Evolutionary conservation across 352 stramenopile genomes (phyloP).

Genomic region (Globisporangium paroecandrum): DNA sequence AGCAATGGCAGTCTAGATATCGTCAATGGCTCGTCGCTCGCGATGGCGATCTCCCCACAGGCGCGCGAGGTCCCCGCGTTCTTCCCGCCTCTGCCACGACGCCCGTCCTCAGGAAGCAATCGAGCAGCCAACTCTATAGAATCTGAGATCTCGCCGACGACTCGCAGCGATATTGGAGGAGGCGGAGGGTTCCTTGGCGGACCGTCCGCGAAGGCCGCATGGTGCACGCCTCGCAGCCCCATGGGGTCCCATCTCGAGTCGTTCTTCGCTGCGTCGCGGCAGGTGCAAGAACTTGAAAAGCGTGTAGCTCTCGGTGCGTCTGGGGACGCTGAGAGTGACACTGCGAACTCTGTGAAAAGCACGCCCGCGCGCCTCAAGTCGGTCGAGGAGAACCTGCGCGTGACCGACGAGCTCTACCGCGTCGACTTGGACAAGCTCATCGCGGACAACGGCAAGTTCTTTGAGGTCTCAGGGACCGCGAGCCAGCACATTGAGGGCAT

Average conservation of each 20-base stretch:
- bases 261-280: constrained; percentile 30
- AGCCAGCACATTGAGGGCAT: constrained; percentile 50
- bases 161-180: constrained; percentile 18
- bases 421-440: constrained; percentile 46
- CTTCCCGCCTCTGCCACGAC: constrained; percentile 4
- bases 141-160: constrained; percentile 35
- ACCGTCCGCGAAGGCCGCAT: constrained; percentile 38
- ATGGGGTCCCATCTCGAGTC: constrained; percentile 26
- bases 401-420: constrained; percentile 41
- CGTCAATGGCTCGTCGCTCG: constrained; percentile 12
- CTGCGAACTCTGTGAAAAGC: neutral
- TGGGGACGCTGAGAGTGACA: neutral
- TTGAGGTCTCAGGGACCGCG: constrained; percentile 54
- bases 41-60: constrained; percentile 27
- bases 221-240: constrained; percentile 53
- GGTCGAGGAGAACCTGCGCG: constrained; percentile 40
- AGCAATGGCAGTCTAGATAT: constrained; percentile 15
- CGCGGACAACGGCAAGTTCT: constrained; percentile 49
- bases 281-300: neutral
- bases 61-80: constrained; percentile 23
- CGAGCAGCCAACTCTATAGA: constrained; percentile 14
- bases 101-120: neutral
- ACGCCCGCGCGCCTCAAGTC: constrained; percentile 41
- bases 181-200: constrained; percentile 13
- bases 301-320: neutral